These are phyloP conservation scores for Sporothrix pseudoabietina DNA, from an alignment of 2,329 filamentous ascomycete species.

Conservation along the genomic window DNA sequence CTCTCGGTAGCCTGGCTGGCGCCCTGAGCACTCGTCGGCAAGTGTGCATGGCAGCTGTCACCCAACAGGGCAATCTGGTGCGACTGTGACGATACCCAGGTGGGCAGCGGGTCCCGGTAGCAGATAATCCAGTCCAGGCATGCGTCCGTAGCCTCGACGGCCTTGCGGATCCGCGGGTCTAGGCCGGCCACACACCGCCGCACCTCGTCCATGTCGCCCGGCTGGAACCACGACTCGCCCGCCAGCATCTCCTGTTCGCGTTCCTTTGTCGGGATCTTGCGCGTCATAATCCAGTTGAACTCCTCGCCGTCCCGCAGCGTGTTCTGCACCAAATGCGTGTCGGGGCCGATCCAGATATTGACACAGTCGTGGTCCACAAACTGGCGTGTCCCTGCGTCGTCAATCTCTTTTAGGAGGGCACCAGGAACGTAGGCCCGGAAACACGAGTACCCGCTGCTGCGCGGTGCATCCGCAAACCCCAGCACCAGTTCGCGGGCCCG, in stretches of 20 bases:
- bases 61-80: slow-evolving; percentile 53
- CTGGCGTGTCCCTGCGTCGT: slow-evolving; percentile 40
- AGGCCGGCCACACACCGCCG: slow-evolving; percentile 43
- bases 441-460: slow-evolving; percentile 56
- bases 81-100: slow-evolving; percentile 52
- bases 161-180: slow-evolving; percentile 50
- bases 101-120: slow-evolving; percentile 55
- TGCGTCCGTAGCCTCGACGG: slow-evolving; percentile 44
- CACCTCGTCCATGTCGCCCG: slow-evolving; percentile 51
- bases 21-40: slow-evolving; percentile 57
- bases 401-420: slow-evolving; percentile 42
- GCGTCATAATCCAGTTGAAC: slow-evolving; percentile 53
- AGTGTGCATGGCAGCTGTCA: slow-evolving; percentile 57
- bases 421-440: slow-evolving; percentile 52
- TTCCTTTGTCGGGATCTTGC: slow-evolving; percentile 40
- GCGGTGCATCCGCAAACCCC: slow-evolving; percentile 55
- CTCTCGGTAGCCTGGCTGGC: slow-evolving; percentile 59
- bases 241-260: slow-evolving; percentile 49
- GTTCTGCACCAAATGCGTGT: slow-evolving; percentile 50
- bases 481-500: slow-evolving; percentile 54
- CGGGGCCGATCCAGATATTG: slow-evolving; percentile 50
- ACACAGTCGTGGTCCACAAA: slow-evolving; percentile 49
- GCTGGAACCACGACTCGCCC: slow-evolving; percentile 52
- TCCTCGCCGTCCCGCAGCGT: slow-evolving; percentile 48
- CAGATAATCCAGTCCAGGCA: slow-evolving; percentile 59